A percentile compares a stretch with the other conserved stretches of the same genome.
Conservation (phyloP, 805 yeast genomes). For the Candida argentea region DNA sequence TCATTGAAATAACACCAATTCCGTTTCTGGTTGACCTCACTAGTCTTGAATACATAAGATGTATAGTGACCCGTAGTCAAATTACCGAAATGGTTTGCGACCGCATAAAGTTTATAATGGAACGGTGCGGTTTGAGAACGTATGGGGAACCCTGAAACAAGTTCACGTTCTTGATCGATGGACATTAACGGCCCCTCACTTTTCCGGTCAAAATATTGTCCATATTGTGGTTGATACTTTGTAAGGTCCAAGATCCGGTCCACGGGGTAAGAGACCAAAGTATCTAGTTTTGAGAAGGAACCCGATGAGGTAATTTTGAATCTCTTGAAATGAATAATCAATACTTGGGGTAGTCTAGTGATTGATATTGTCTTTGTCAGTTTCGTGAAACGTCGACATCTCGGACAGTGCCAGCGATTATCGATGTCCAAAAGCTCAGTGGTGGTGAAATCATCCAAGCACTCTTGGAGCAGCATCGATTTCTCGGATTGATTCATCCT, state of each 20-base stretch:
- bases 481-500: slow-evolving; percentile 14
- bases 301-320: slow-evolving; percentile 45
- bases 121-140: slow-evolving; percentile 79
- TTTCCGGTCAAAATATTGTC: slow-evolving; percentile 15
- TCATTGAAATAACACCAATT: slow-evolving; percentile 87
- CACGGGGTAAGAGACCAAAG: slow-evolving; percentile 59
- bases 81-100: slow-evolving; percentile 77
- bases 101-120: slow-evolving; percentile 65
- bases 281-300: slow-evolving; percentile 47
- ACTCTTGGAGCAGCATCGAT: slow-evolving; percentile 40
- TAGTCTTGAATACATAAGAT: slow-evolving; percentile 56
- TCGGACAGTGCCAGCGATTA: slow-evolving; percentile 78
- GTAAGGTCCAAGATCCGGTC: slow-evolving; percentile 48
- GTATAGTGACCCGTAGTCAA: slow-evolving; percentile 87
- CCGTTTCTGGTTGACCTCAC: slow-evolving; percentile 28
- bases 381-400: slow-evolving; percentile 51
- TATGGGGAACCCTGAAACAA: slow-evolving; percentile 41
- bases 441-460: slow-evolving; percentile 69
- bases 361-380: slow-evolving; percentile 64
- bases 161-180: slow-evolving; percentile 32
- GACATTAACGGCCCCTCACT: slow-evolving; percentile 14
- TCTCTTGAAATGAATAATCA: slow-evolving; percentile 79
- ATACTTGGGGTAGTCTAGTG: slow-evolving; percentile 66
- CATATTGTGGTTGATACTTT: slow-evolving; percentile 57
- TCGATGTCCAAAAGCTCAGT: slow-evolving; percentile 67